These are phyloP conservation scores for Postia placenta DNA, from an alignment of 768 basidiomycete species.

Conservation along the genomic window DNA sequence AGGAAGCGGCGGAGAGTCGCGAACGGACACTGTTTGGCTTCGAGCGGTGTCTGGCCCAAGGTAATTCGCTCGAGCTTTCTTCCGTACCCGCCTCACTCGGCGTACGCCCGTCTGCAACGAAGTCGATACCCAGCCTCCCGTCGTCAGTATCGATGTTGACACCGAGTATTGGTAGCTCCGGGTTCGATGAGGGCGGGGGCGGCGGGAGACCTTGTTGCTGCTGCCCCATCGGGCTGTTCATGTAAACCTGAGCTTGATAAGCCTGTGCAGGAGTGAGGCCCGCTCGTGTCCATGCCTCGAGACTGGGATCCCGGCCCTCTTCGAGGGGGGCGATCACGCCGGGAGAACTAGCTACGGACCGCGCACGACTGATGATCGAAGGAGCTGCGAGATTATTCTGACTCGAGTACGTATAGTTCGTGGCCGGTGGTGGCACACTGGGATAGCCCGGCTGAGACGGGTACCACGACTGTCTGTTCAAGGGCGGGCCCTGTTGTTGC, in stretches of 20 bases:
- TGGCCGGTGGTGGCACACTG: slow-evolving; percentile 21
- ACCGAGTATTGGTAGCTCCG: slow-evolving; percentile 32
- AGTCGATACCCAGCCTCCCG: slow-evolving; percentile 55
- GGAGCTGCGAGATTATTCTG: slow-evolving; percentile 33
- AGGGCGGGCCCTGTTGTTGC: slow-evolving; percentile 17
- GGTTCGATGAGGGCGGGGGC: slow-evolving; percentile 16
- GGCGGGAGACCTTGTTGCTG: slow-evolving; percentile 6
- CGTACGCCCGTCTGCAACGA: slow-evolving; percentile 9
- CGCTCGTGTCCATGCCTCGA: slow-evolving; percentile 38
- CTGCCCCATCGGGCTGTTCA: slow-evolving; percentile 34
- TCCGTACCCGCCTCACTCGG: slow-evolving; percentile 15
- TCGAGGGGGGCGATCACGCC: slow-evolving; percentile 44
- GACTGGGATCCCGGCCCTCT: slow-evolving; percentile 41
- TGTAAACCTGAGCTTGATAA: slow-evolving; percentile 72
- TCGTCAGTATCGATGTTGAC: slow-evolving; percentile 48
- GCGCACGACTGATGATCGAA: slow-evolving; percentile 36
- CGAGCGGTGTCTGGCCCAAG: slow-evolving; percentile 13
- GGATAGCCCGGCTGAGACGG: slow-evolving; percentile 23
- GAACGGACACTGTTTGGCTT: slow-evolving; percentile 20
- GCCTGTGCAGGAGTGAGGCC: slow-evolving; percentile 74
- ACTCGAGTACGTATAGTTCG: slow-evolving; percentile 23
- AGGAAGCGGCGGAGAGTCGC: slow-evolving; percentile 19
- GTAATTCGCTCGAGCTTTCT: slow-evolving; percentile 17
- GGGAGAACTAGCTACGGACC: slow-evolving; percentile 43
- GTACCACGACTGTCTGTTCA: slow-evolving; percentile 37